phyloP scores from a whole-genome alignment of 2,329 filamentous ascomycete species.

The Paracoccidioides brasiliensis region DNA sequence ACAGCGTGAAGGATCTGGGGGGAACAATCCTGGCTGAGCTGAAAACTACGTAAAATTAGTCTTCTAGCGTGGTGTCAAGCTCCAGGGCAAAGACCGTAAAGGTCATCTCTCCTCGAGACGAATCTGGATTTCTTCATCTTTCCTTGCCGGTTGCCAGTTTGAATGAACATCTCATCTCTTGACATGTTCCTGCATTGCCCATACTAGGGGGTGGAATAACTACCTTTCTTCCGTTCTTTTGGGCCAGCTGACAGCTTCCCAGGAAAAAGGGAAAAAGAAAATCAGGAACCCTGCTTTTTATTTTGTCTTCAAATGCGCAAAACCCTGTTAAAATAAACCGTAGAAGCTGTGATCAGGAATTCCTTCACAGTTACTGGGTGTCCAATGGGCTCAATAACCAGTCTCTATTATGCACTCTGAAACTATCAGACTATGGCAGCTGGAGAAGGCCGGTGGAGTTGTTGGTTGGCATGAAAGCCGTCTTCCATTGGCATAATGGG shows the following conservation, averaged over 20 bases:
- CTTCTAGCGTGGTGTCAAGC: background rate
- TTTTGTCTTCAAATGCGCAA: background rate
- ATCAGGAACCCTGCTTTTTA: background rate
- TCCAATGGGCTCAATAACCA: background rate
- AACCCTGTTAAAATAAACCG: background rate
- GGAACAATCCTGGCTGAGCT: background rate
- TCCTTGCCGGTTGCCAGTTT: background rate
- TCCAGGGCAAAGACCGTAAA: background rate
- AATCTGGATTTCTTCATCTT: background rate
- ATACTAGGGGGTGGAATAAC: background rate
- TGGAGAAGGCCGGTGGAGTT: background rate
- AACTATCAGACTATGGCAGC: background rate
- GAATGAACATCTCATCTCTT: background rate
- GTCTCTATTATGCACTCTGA: background rate
- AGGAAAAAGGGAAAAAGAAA: background rate
- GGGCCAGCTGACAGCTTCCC: background rate
- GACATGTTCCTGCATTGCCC: background rate
- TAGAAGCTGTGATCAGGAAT: background rate
- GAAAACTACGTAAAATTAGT: background rate
- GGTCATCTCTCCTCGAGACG: background rate
- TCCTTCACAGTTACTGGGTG: background rate
- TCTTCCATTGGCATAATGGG: background rate
- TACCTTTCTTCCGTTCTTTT: background rate
- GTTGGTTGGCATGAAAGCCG: background rate
- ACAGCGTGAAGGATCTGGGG: background rate